These are phyloP conservation scores for Russula ochroleuca DNA, from an alignment of 768 basidiomycete genomes.

Conservation along the genomic window DNA sequence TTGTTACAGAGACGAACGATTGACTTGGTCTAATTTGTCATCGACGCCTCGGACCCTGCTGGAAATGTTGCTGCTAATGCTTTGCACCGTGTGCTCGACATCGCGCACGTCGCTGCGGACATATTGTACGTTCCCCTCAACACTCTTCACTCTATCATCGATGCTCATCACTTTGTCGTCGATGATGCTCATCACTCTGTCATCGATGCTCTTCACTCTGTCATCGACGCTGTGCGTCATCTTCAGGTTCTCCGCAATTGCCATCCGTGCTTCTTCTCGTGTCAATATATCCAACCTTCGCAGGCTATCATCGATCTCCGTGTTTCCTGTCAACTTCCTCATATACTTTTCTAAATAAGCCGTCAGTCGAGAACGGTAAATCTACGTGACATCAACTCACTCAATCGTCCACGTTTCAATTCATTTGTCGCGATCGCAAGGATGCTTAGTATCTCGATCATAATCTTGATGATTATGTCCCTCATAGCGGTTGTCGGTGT, in stretches of 20 bases:
- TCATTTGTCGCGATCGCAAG: neutral
- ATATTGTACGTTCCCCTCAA: neutral
- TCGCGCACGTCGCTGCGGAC: neutral
- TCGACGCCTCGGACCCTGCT: neutral
- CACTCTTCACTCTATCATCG: neutral
- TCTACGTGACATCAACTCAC: neutral
- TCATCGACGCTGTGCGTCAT: neutral
- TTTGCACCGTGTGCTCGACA: neutral
- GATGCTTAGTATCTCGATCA: neutral
- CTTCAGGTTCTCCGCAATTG: neutral
- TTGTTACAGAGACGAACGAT: neutral
- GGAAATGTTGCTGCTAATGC: neutral
- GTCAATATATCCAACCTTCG: neutral
- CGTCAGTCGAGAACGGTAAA: neutral
- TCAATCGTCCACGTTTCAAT: neutral
- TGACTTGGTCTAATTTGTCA: too few species aligned
- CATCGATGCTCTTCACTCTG: neutral
- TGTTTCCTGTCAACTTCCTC: neutral
- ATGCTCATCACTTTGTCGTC: neutral
- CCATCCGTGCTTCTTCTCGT: neutral
- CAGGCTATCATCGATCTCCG: neutral
- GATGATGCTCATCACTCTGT: neutral
- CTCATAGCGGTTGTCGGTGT: neutral
- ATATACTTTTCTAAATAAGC: neutral
- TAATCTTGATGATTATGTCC: neutral